Base-by-base conservation (phyloP, 371 early-diverging fungal genomes). In the Syncephalis plumigaleata region DNA sequence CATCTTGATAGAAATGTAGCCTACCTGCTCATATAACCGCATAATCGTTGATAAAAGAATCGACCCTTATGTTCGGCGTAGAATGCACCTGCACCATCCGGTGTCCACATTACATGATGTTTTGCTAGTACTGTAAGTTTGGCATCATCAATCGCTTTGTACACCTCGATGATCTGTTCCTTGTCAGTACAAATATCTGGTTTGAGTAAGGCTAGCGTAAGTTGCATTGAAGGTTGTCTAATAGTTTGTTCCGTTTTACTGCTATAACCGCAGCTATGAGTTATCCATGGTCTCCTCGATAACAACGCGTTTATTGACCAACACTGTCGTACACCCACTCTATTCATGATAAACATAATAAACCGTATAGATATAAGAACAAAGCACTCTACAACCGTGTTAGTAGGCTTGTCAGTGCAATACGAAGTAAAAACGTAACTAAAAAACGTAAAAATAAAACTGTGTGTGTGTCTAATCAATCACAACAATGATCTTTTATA, bases 151-250 rank as follows among this genome's bases (percentile, higher is more conserved):
- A 75, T 68, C 3, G 31, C 26, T 55, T 54, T 52, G 0, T 40
- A 17, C 3, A 68, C 61, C 38, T 37, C 42, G 8, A 15, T 9
- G 3, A 64, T 51, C 24, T 57, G 48, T 17, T 20, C 17, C 7
- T 71, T 65, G 57, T 81, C 70, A 7, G 81, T 77, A 46, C 73
- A 73, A 40, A 85, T 62, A 55, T 85, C 86, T 8, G 86, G 86
- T 52, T 84, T 84, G 42, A 84, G 56, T 39, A 84, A 53, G 2
- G 83, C 85, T 45, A 84, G 61, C 1, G 85, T 84, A 8, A 76
- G 49, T 38, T 77, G 70, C 17, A 51, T 46, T 16, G 53, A 53
- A 44, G 55, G 55, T 17, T 55, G 61, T 36, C 7, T 18, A 5
- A 22, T 40, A 40, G 40, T 5, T 15, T 4, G 31, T 31, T n/a